Conservation (phyloP, 331 rosid species). For the Malus hybrid region DNA sequence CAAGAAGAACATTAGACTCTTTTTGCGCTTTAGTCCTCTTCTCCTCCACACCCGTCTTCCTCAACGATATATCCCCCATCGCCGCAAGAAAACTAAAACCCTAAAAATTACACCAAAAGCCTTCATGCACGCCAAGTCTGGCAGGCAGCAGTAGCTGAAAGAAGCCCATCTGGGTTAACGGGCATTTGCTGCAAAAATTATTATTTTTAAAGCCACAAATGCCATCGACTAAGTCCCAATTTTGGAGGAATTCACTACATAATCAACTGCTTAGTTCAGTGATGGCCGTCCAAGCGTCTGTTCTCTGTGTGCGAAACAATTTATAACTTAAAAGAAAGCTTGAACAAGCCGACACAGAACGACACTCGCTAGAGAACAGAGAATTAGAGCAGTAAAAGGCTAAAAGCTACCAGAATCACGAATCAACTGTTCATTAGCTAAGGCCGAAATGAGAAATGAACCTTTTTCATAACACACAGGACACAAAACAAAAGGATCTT, state of each 20-base stretch:
- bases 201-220: too few species aligned
- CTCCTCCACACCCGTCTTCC: constrained; percentile 88
- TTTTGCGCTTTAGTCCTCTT: constrained; percentile 76
- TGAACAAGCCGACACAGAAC: too few species aligned
- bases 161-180: neutral
- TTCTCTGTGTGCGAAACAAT: too few species aligned
- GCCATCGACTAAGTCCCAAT: too few species aligned
- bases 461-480: neutral
- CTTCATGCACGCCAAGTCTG: neutral
- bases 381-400: too few species aligned
- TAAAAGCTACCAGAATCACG: too few species aligned
- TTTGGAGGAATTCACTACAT: too few species aligned
- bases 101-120: neutral
- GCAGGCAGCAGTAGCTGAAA: neutral
- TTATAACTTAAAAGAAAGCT: too few species aligned
- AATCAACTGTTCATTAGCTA: neutral
- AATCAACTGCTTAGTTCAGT: neutral
- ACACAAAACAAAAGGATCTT: neutral
- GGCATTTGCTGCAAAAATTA: too few species aligned
- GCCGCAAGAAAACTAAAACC: constrained; percentile 77
- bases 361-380: too few species aligned
- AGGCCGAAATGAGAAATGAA: neutral
- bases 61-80: constrained; percentile 80
- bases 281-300: neutral
- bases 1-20: constrained; percentile 83